Evolutionary conservation across 495 filamentous ascomycete species (phyloP).

Genomic region (Barbatosphaeria neglecta): DNA sequence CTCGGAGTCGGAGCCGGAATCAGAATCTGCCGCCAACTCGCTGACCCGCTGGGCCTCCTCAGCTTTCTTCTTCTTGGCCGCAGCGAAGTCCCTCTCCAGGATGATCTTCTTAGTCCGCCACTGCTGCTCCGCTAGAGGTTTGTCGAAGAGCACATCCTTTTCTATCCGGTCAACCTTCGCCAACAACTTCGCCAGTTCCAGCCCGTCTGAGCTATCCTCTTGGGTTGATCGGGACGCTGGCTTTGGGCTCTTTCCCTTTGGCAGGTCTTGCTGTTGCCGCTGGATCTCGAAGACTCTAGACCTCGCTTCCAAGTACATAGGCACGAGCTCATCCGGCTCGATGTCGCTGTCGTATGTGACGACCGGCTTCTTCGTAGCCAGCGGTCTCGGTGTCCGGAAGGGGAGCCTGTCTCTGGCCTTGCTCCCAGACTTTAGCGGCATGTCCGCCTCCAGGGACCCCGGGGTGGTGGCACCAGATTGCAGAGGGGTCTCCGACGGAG

Average conservation of each 20-base stretch:
- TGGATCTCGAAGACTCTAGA: conserved; percentile 58
- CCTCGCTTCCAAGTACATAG: conserved; percentile 62
- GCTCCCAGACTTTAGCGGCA: conserved; percentile 4
- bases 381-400: conserved; percentile 5
- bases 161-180: conserved; percentile 66
- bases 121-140: conserved; percentile 55
- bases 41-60: conserved; percentile 8
- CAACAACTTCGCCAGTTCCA: conserved; percentile 49
- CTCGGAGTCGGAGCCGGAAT: conserved; percentile 9
- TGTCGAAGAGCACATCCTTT: conserved; percentile 78
- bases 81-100: conserved; percentile 47
- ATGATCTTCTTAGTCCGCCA: conserved; percentile 59
- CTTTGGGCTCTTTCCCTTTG: conserved; percentile 31
- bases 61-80: conserved; percentile 20
- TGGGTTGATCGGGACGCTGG: conserved; percentile 6
- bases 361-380: conserved; percentile 18
- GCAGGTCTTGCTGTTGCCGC: conserved; percentile 40
- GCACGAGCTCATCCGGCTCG: conserved; percentile 62
- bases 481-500: conserved; percentile 30
- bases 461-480: conserved; percentile 38
- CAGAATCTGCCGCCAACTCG: conserved; percentile 21
- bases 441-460: conserved; percentile 22
- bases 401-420: conserved; percentile 21
- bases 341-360: conserved; percentile 45
- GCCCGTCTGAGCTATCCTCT: conserved; percentile 16